Base-by-base conservation (phyloP, 495 filamentous ascomycete species). In the Clavariopsis aquatica region DNA sequence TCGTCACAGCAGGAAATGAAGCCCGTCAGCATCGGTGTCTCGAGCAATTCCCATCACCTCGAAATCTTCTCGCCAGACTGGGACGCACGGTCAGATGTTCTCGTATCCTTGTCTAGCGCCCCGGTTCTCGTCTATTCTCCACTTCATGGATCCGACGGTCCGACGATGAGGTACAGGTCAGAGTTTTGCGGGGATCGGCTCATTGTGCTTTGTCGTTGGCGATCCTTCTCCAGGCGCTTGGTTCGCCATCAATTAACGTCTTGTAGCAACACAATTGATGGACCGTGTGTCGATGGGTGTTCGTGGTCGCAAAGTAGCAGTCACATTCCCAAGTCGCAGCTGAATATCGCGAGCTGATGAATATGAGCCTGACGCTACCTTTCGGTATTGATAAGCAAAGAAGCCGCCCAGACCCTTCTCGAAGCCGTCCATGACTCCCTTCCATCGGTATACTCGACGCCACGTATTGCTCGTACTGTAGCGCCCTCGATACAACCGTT, bases 121-220 rank as follows among this genome's bases (percentile, higher is more conserved):
- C 47, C 55, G 29, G 47, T 28, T 29, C n/a, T 28, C 55, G 29
- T 55, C 20, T 29, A 54, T 22, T 20, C 60, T 52, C 10, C 24
- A 19, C 2, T 12, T 34, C 31, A 52, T 15, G 52, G 23, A 58
- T 68, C 65, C 59, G 54, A 65, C 54, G 65, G 65, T 52, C 65
- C 65, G 59, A 54, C 38, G 22, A 57, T 52, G 60, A 68, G 52
- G 26, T 60, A 54, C 65, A 68, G 57, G 4, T n/a, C n/a, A n/a
- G n/a, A n/a, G n/a, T n/a, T 41, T 49, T 64, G 65, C 65, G 60
- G 65, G 65, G 65, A 68, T 68, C 65, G 65, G 60, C 65, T 64
- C 31, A 53, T 64, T 28, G 22, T 20, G 19, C 24, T 58, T 1
- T 62, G 24, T 34, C 41, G 34, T 55, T 31, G 56, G 36, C 38